Evolutionary conservation across 2,329 filamentous ascomycete species (phyloP), one percentile per base, ranked within the genome.

Genomic region (Ophiostoma pallidulum): DNA sequence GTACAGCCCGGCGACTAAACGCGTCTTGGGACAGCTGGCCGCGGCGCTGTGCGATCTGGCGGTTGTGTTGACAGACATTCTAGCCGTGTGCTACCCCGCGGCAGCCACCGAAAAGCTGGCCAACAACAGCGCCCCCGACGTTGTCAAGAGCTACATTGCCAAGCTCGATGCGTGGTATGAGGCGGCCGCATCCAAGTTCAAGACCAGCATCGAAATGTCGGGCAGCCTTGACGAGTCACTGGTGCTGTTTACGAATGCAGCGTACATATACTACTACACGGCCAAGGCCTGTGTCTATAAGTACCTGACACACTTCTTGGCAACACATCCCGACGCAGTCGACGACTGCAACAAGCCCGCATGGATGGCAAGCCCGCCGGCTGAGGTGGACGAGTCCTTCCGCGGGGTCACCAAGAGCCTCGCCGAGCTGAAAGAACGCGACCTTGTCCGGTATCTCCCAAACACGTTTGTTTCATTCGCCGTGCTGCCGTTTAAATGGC

Each of bases 1-100:
- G 8, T 51, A 46, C 44, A 14, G 35, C 24, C 31, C 44, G 3
- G 24, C 48, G 5, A 48, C 44, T 22, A 53, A 53, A 39, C 51
- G 49, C 14, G 38, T 43, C 3, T 39, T 53, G 9, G 46, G 45
- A 19, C 48, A 44, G 26, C 36, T 53, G 1, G 20, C 42, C 20
- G 20, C 37, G 2, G 31, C 45, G 14, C 31, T 53, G 8, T 48
- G 48, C 13, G 42, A 46, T 38, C 48, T 53, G 9, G 41, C 36
- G 13, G 37, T 40, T 12, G 33, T 36, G 5, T 8, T 47, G 29
- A 47, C 45, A 7, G 31, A 33, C 18, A 38, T 37, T 8, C 31
- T 47, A 3, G 28, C 35, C 16, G n/a, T 41, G 4, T 36, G 38
- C 45, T 41, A 47, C 18, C 45, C 45, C 12, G 38, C 38, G 1